These are phyloP conservation scores for Metarhizium sp. DNA, from an alignment of 2,329 filamentous ascomycete species.

Conservation along the genomic window DNA sequence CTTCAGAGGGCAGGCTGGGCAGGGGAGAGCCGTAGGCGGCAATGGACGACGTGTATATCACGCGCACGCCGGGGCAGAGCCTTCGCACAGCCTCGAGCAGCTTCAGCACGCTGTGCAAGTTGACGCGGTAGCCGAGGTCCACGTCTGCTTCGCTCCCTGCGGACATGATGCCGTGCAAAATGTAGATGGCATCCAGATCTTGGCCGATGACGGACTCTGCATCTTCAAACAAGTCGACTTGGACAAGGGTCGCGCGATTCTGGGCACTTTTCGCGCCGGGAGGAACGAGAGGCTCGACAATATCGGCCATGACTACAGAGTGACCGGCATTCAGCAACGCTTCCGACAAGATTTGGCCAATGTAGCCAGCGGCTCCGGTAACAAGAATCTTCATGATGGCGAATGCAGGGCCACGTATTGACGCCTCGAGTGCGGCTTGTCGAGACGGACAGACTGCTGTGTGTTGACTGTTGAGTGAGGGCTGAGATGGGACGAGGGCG, in stretches of 20 bases:
- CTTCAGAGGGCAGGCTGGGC: constrained; percentile 30
- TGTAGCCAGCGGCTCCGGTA: constrained; percentile 55
- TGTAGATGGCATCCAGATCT: constrained; percentile 37
- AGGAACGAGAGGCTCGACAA: too few relatives aligned
- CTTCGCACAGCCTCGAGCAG: constrained; percentile 40
- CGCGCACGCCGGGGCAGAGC: constrained; percentile 35
- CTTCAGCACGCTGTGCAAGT: constrained; percentile 43
- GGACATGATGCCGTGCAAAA: constrained; percentile 56
- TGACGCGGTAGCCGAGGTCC: constrained; percentile 43
- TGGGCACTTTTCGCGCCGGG: too few relatives aligned
- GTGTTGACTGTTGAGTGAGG: too few relatives aligned
- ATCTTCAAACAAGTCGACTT: too few relatives aligned
- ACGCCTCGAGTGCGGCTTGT: too few relatives aligned
- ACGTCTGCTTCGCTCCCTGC: constrained; percentile 49
- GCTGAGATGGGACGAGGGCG: too few relatives aligned
- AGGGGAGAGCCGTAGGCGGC: constrained; percentile 48
- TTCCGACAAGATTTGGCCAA: constrained; percentile 50
- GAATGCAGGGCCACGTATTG: neutral
- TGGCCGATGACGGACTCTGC: neutral
- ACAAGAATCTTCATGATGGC: constrained; percentile 39
- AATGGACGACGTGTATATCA: constrained; percentile 48
- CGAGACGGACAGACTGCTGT: too few relatives aligned
- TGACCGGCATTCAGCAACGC: constrained; percentile 32
- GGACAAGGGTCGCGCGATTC: too few relatives aligned
- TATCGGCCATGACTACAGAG: too few relatives aligned